Evolutionary conservation across 768 basidiomycete species (phyloP).

Genomic region (Jaapia argillacea): DNA sequence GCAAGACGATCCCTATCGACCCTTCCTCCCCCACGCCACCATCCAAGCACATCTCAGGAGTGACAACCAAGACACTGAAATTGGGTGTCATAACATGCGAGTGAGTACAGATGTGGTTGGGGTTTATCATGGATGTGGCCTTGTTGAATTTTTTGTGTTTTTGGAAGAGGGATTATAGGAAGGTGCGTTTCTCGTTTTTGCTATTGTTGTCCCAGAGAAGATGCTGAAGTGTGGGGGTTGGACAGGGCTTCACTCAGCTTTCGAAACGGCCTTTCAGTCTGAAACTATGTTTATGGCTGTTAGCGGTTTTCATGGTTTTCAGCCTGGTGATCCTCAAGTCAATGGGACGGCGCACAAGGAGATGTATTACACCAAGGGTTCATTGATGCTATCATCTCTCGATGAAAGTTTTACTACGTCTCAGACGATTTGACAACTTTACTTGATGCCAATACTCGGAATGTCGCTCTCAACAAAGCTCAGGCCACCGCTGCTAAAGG

Average conservation of each 20-base stretch:
- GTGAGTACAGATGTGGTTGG: too few relatives aligned
- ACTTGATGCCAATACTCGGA: slow-evolving; percentile 60
- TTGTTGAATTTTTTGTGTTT: slow-evolving; percentile 69
- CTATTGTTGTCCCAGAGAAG: too few relatives aligned
- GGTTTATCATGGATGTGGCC: slow-evolving; percentile 92
- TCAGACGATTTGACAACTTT: slow-evolving; percentile 80
- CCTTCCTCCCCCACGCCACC: slow-evolving; percentile 31
- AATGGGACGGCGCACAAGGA: slow-evolving; percentile 54
- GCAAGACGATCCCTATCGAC: slow-evolving; percentile 66
- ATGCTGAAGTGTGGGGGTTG: neutral
- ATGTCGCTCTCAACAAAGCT: slow-evolving; percentile 62
- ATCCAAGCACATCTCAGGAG: slow-evolving; percentile 37
- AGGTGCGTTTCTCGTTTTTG: slow-evolving; percentile 34
- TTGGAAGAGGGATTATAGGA: too few relatives aligned
- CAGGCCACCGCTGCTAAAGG: slow-evolving; percentile 64
- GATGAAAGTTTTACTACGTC: slow-evolving; percentile 85
- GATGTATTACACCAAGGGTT: slow-evolving; percentile 86
- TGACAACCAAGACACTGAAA: slow-evolving; percentile 65
- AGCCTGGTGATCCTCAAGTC: slow-evolving; percentile 9
- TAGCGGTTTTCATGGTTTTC: slow-evolving; percentile 67
- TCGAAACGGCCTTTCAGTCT: slow-evolving; percentile 88
- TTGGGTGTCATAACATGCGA: too few relatives aligned
- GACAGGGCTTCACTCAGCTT: slow-evolving; percentile 56
- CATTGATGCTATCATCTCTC: slow-evolving; percentile 82
- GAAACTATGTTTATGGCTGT: slow-evolving; percentile 93